A percentile compares a stretch with the other conserved stretches of the same genome.
phyloP scores from a whole-genome alignment of 495 filamentous ascomycete genomes.

The Aspergillus panamensis region DNA sequence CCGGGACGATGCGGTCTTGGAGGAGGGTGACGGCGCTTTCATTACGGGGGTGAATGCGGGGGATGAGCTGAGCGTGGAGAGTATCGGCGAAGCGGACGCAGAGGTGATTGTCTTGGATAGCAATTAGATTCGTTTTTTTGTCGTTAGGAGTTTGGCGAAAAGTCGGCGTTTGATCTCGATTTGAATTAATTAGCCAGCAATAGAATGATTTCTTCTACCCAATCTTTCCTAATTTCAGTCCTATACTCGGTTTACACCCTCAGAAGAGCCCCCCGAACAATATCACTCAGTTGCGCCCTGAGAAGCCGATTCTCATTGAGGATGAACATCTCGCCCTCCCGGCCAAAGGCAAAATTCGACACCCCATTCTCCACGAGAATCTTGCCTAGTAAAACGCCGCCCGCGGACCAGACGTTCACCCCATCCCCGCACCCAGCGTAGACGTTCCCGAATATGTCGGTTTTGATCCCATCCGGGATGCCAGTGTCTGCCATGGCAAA shows the following conservation, averaged over 20 bases:
- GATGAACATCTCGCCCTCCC: conserved; percentile 38
- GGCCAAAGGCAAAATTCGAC: conserved; percentile 46
- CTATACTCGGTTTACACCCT: no score
- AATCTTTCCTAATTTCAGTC: no score
- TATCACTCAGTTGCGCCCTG: no score
- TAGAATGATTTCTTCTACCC: no score
- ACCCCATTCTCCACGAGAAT: conserved; percentile 43
- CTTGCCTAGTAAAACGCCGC: conserved; percentile 56
- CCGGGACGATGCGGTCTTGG: conserved; percentile 57
- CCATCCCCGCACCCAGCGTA: conserved; percentile 60
- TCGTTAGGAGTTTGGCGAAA: background rate
- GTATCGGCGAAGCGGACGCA: conserved; percentile 61
- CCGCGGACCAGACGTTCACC: conserved; percentile 57
- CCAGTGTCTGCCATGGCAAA: conserved; percentile 56
- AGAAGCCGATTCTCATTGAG: conserved; percentile 41
- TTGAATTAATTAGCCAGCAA: no score
- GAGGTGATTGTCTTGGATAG: conserved; percentile 65
- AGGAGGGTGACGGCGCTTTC: conserved; percentile 75
- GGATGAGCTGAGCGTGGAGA: conserved; percentile 58
- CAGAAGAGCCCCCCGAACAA: no score
- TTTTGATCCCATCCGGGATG: conserved; percentile 59
- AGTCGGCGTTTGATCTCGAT: no score
- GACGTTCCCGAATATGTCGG: conserved; percentile 56
- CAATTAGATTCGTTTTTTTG: conserved; percentile 18
- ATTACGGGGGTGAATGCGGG: conserved; percentile 53